These are phyloP conservation scores for Solanum medicagineum DNA, from an alignment of 257 asterid species.

Conservation along the genomic window DNA sequence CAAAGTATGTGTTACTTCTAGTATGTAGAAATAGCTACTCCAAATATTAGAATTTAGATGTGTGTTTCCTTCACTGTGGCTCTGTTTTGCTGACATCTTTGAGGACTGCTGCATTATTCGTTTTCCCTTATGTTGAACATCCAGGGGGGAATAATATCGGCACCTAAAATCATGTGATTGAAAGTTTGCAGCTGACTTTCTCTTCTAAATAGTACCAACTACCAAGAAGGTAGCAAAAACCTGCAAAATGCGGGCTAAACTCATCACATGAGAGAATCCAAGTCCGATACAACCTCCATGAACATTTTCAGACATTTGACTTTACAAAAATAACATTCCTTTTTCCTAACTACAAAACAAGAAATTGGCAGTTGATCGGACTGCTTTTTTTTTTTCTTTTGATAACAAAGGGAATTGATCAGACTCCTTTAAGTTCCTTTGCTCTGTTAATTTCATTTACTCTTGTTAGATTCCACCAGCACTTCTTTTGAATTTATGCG, in stretches of 20 bases:
- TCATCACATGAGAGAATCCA: not conserved
- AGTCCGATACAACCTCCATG: not conserved
- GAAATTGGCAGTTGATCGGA: not conserved
- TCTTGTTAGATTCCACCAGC: not conserved
- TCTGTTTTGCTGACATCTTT: not conserved
- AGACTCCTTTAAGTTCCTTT: not conserved
- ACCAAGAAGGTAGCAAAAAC: not conserved
- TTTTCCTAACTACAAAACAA: not conserved
- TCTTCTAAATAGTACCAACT: not conserved
- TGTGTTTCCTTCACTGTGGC: not conserved
- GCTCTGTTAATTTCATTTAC: not conserved
- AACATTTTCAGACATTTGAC: not conserved
- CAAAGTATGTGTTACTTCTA: conserved; percentile 30
- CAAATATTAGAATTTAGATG: not conserved
- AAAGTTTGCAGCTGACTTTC: not conserved
- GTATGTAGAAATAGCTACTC: not conserved
- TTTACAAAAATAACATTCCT: not conserved
- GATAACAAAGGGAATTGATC: not conserved
- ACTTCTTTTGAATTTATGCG: not conserved
- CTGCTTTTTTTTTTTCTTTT: not conserved
- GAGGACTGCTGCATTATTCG: not conserved
- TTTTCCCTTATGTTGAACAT: not conserved
- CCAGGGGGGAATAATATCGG: not conserved
- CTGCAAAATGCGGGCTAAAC: not conserved
- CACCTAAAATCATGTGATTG: not conserved